phyloP scores from a whole-genome alignment of 1,139 yeast genomes.

The Kluyveromyces marxianus region DNA sequence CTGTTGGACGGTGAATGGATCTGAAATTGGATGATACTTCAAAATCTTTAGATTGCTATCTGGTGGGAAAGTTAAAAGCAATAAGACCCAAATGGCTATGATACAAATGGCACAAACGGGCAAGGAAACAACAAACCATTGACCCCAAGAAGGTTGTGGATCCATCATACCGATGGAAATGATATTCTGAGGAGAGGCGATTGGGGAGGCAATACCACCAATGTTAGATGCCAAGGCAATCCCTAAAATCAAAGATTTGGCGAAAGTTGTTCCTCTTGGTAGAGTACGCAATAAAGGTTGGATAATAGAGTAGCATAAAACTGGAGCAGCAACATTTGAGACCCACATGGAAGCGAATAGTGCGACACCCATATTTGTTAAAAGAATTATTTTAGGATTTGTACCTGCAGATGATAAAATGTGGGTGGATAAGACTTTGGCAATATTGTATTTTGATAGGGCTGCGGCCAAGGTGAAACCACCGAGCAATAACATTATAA shows the following conservation, averaged over 20 bases:
- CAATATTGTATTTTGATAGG: conserved; percentile 79
- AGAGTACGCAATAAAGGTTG: conserved; percentile 80
- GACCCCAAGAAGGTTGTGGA: conserved; percentile 90
- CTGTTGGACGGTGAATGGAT: conserved; percentile 65
- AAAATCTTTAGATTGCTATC: conserved; percentile 44
- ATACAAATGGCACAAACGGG: conserved; percentile 67
- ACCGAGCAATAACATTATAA: conserved; percentile 78
- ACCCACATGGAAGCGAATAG: conserved; percentile 91
- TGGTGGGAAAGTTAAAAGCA: conserved; percentile 62
- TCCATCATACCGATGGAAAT: conserved; percentile 81
- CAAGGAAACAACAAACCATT: conserved; percentile 82
- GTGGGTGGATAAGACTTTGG: conserved; percentile 74
- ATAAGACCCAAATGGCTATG: conserved; percentile 60
- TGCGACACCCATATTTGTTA: conserved; percentile 80
- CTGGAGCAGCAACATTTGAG: conserved; percentile 94
- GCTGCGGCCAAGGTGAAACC: conserved; percentile 96
- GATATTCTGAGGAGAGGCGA: conserved; percentile 91
- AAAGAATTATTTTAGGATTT: conserved; percentile 65
- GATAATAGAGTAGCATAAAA: conserved; percentile 78
- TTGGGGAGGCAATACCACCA: conserved; percentile 96
- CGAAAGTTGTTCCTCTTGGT: conserved; percentile 70
- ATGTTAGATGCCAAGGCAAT: conserved; percentile 86
- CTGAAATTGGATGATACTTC: conserved; percentile 57
- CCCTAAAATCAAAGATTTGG: conserved; percentile 78
- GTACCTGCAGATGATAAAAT: conserved; percentile 80